phyloP scores from a whole-genome alignment of 768 basidiomycete genomes.

The Clitopilus passeckerianus region DNA sequence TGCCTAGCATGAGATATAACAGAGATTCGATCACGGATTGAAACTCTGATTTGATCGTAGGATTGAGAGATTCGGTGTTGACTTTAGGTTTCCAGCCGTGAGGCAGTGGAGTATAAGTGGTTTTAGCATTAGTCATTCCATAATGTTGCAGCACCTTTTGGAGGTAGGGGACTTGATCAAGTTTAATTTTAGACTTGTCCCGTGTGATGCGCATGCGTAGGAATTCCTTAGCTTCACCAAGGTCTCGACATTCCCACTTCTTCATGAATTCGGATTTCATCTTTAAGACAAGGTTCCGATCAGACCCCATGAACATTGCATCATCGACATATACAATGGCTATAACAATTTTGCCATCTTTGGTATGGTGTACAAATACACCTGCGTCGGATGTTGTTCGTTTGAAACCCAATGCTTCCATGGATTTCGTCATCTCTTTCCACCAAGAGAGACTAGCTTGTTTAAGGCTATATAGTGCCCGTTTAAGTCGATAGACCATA shows the following conservation, averaged over 20 bases:
- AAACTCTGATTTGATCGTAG: neutral
- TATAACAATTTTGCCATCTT: constrained; percentile 3
- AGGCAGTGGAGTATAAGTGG: neutral
- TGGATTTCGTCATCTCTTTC: neutral
- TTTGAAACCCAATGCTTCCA: constrained; percentile 5
- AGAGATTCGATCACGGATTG: constrained; percentile 12
- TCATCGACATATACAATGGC: constrained; percentile 10
- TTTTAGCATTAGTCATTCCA: constrained; percentile 5
- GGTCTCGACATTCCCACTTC: constrained; percentile 18
- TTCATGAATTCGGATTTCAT: constrained; percentile 12
- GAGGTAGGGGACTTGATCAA: constrained; percentile 14
- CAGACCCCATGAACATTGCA: constrained; percentile 4
- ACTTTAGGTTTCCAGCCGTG: neutral
- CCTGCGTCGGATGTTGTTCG: constrained; percentile 1
- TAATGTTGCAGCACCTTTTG: constrained; percentile 2
- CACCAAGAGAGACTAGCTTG: constrained; percentile 5
- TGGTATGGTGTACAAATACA: constrained; percentile 6
- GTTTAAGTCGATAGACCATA: constrained; percentile 1
- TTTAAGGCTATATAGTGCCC: constrained; percentile 7
- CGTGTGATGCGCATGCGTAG: constrained; percentile 10
- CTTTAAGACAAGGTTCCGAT: neutral
- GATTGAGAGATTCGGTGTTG: neutral
- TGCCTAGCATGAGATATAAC: constrained; percentile 17
- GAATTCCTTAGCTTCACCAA: constrained; percentile 13
- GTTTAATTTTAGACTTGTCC: neutral